phyloP scores from a whole-genome alignment of 495 filamentous ascomycete species.

The Aspergillus cavernicola region DNA sequence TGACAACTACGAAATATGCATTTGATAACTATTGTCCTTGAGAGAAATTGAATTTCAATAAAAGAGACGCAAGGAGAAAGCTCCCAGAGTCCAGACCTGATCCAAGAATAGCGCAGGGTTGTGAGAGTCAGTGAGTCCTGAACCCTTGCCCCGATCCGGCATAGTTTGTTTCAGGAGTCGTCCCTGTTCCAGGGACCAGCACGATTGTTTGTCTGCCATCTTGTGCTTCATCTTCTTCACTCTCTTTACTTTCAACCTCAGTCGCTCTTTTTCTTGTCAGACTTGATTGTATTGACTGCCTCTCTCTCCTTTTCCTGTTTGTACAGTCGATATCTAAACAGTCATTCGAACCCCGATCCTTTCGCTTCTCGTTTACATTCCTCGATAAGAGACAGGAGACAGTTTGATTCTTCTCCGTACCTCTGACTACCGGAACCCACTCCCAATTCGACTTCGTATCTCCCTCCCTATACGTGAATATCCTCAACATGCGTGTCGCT shows the following conservation, averaged over 20 bases:
- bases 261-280: conserved; percentile 9
- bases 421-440: not conserved
- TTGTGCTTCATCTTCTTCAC: not conserved
- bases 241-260: not conserved
- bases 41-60: not conserved
- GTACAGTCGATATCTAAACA: not conserved
- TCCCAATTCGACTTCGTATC: not conserved
- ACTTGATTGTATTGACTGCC: not conserved
- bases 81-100: conserved; percentile 1
- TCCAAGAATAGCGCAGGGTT: conserved; percentile 18
- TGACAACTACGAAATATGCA: too few relatives aligned
- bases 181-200: not conserved
- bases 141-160: not conserved
- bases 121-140: conserved; percentile 12
- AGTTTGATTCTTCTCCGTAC: not conserved
- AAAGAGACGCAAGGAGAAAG: not conserved
- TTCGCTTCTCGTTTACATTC: not conserved
- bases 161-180: conserved; percentile 7
- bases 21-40: too few relatives aligned
- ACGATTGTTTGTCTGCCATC: not conserved
- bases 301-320: not conserved
- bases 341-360: not conserved
- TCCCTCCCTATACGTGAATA: not conserved
- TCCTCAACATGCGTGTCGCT: conserved; percentile 42
- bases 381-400: too few relatives aligned